Conservation (phyloP, 108 stramenopile genomes). For the Stephanodiscus triporus region DNA sequence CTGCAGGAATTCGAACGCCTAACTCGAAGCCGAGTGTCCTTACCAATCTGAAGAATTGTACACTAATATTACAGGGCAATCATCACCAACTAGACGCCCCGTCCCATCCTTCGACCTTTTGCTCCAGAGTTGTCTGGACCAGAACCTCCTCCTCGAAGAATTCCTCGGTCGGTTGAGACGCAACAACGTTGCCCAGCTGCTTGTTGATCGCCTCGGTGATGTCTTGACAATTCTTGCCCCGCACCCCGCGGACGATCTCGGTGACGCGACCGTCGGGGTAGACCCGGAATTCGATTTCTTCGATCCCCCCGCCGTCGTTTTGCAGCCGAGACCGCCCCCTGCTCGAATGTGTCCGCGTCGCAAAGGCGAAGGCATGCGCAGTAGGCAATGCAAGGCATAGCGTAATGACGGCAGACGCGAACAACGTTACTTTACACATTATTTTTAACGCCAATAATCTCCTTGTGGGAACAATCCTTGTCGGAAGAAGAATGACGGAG, state of each 20-base stretch:
- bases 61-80: not conserved
- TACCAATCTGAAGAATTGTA: not conserved
- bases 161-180: slow-evolving; percentile 79
- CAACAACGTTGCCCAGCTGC: slow-evolving; percentile 69
- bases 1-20: too few species aligned
- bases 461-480: too few species aligned
- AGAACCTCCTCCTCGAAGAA: slow-evolving; percentile 75
- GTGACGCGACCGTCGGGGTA: slow-evolving; percentile 86
- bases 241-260: slow-evolving; percentile 82
- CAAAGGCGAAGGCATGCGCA: not conserved
- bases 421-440: not conserved
- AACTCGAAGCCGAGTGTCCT: too few species aligned
- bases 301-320: slow-evolving; percentile 45
- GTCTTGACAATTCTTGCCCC: slow-evolving; percentile 73
- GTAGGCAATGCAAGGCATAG: not conserved
- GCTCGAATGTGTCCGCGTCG: not conserved
- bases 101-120: slow-evolving; percentile 48
- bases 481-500: too few species aligned
- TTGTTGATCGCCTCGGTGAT: slow-evolving; percentile 78
- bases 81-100: slow-evolving; percentile 50
- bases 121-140: slow-evolving; percentile 57
- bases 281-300: slow-evolving; percentile 83
- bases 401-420: slow-evolving; percentile 6
- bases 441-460: not conserved
- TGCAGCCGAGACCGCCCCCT: not conserved